Conservation (phyloP, 2,329 filamentous ascomycete species). For the Aspergillus puulaauensis region DNA sequence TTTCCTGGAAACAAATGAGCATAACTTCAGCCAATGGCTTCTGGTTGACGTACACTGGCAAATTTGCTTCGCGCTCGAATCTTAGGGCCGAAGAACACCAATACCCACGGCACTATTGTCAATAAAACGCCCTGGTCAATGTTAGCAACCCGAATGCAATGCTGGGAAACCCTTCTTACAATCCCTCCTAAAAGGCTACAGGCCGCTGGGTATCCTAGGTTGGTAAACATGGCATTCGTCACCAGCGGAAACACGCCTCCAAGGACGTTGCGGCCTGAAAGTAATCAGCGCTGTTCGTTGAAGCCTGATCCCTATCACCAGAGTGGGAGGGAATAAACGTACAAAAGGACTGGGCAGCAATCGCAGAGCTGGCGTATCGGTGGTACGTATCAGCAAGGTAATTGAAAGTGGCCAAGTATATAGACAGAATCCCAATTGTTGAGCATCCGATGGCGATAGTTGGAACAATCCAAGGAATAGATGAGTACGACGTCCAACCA, state of each 20-base stretch:
- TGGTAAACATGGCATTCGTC: conserved; percentile 69
- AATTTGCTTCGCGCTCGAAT: conserved; percentile 77
- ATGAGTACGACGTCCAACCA: conserved; percentile 65
- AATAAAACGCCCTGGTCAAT: conserved; percentile 49
- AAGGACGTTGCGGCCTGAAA: conserved; percentile 67
- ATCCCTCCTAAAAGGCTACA: conserved; percentile 76
- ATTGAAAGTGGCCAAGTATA: conserved; percentile 89
- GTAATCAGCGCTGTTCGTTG: background rate
- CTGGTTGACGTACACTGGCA: conserved; percentile 54
- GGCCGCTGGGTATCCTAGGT: conserved; percentile 69
- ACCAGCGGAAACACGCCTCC: conserved; percentile 80
- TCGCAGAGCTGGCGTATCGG: conserved; percentile 76
- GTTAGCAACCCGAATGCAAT: background rate
- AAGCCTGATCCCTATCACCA: too few relatives aligned
- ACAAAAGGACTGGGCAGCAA: conserved; percentile 84
- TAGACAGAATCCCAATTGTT: conserved; percentile 80
- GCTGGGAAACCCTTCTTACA: conserved; percentile 39
- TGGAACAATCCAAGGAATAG: conserved; percentile 71
- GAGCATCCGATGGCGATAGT: conserved; percentile 69
- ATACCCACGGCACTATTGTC: conserved; percentile 77
- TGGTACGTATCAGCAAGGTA: conserved; percentile 89
- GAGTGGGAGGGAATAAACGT: conserved; percentile 12
- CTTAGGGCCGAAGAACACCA: conserved; percentile 71
- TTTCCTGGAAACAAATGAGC: conserved; percentile 15
- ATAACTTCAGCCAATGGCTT: background rate